Evolutionary conservation across 2,329 filamentous ascomycete genomes (phyloP), one percentile per base, ranked within the genome.

Genomic region (Fusarium sulawesiense): DNA sequence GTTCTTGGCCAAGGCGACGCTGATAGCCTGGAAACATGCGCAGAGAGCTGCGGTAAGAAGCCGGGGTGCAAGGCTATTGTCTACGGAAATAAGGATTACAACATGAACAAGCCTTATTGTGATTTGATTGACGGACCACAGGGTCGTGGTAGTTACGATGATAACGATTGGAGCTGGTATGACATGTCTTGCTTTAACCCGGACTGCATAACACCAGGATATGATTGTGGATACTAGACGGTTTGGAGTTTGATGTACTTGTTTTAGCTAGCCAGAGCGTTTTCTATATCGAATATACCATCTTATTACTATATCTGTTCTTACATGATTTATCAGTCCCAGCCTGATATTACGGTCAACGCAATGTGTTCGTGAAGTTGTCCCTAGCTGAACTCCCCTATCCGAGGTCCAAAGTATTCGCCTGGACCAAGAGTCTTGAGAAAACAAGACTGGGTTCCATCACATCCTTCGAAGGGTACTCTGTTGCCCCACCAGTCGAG

Each of bases 401-500:
- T 48, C 2, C 67, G 59, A 56, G 77, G 78, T 6, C 77, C 78
- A 47, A 80, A 80, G 54, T 77, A 76, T 54, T 80, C 77, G 37
- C 76, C 77, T 12, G 73, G 55, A 8, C 61, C 30, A 14, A 78
- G 54, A 3, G 60, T 72, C 42, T 71, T 64, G 4, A 75, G 60
- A 32, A 70, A 64, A 57, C 77, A 78, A 1, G 60, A 34, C 6
- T 53, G 53, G 3, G 49, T 60, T 12, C 73, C 76, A 29, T 79
- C 76, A 18, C 77, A 79, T 37, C 77, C 77, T 21, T 71, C 48
- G 16, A 55, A 62, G 0, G 66, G 58, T 6, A 74, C 68, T 18
- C 20, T 75, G 68, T 84, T 85, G 4, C 84, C 84, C 83, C 83
- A 85, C 84, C 83, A 85, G 8, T 78, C 68, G 29, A 85, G 45